A percentile compares a stretch with the other conserved stretches of the same genome.
These are phyloP conservation scores for Lactarius vividus DNA, from an alignment of 768 basidiomycete species.

Conservation along the genomic window DNA sequence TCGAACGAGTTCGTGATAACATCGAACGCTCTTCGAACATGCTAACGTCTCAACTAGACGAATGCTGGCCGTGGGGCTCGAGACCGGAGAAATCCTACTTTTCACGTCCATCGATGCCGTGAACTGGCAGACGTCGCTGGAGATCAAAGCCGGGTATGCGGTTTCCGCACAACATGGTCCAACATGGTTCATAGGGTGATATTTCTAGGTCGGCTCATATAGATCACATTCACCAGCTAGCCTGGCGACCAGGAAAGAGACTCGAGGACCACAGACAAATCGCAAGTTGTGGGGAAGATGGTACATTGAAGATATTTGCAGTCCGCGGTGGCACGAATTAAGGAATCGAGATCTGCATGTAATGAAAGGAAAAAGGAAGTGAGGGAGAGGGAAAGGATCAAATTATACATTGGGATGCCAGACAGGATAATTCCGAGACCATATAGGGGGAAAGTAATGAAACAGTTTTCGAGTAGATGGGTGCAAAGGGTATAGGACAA, in stretches of 20 bases:
- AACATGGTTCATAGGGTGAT: constrained; percentile 10
- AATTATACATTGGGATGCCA: constrained; percentile 65
- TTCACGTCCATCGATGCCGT: constrained; percentile 44
- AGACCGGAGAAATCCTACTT: constrained; percentile 72
- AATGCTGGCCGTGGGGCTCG: constrained; percentile 77
- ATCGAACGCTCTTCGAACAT: not conserved
- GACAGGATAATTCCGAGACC: constrained; percentile 43
- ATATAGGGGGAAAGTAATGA: constrained; percentile 50
- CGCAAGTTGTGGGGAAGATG: constrained; percentile 91
- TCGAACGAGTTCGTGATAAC: constrained; percentile 41
- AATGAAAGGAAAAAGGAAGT: constrained; percentile 30
- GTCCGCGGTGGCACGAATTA: constrained; percentile 27
- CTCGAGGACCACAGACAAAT: constrained; percentile 44
- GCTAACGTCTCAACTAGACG: constrained; percentile 37
- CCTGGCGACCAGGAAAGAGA: constrained; percentile 62
- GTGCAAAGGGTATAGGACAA: constrained; percentile 69
- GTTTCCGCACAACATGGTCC: constrained; percentile 15
- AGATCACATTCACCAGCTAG: constrained; percentile 72
- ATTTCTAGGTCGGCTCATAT: constrained; percentile 63
- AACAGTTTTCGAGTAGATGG: constrained; percentile 55
- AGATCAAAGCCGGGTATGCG: constrained; percentile 53
- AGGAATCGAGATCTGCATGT: constrained; percentile 30
- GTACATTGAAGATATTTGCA: constrained; percentile 70
- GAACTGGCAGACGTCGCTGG: constrained; percentile 47
- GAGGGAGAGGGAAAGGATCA: constrained; percentile 38